A percentile compares a stretch with the other conserved stretches of the same genome.
Conservation (phyloP, 495 filamentous ascomycete genomes). For the Thozetella sp. region DNA sequence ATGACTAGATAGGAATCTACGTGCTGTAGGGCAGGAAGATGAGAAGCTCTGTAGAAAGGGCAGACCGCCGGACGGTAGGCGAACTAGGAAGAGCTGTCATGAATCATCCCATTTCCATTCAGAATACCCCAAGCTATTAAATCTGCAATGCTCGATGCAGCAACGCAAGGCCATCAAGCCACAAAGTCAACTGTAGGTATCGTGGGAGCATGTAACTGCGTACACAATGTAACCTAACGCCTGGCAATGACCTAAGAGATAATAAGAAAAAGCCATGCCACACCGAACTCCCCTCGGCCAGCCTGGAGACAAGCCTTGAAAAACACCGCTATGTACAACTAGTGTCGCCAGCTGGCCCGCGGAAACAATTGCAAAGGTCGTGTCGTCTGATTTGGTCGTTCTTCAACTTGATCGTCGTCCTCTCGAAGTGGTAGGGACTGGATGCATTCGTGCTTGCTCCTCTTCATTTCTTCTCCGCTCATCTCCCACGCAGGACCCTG, state of each 20-base stretch:
- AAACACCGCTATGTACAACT: slow-evolving; percentile 2
- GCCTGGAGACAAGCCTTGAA: neutral
- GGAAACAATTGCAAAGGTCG: neutral
- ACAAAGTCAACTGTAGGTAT: neutral
- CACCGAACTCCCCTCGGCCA: neutral
- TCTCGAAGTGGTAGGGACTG: too few relatives aligned
- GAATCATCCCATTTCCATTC: neutral
- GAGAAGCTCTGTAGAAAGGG: too few relatives aligned
- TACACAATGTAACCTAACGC: neutral
- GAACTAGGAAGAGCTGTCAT: neutral
- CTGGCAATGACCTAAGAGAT: neutral
- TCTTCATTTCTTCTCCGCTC: neutral
- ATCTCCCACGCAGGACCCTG: neutral
- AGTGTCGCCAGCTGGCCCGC: neutral
- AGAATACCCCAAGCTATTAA: neutral
- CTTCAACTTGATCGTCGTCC: neutral
- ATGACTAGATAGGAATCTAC: too few relatives aligned
- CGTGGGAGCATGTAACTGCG: neutral
- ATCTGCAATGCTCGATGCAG: neutral
- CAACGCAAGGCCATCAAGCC: neutral
- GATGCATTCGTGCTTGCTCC: neutral
- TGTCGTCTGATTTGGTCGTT: neutral
- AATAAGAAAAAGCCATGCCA: neutral
- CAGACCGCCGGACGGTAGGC: too few relatives aligned
- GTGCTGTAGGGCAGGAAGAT: too few relatives aligned